Evolutionary conservation across 1,284 basidiomycete species (phyloP).

Genomic region (Ganoderma boninense): DNA sequence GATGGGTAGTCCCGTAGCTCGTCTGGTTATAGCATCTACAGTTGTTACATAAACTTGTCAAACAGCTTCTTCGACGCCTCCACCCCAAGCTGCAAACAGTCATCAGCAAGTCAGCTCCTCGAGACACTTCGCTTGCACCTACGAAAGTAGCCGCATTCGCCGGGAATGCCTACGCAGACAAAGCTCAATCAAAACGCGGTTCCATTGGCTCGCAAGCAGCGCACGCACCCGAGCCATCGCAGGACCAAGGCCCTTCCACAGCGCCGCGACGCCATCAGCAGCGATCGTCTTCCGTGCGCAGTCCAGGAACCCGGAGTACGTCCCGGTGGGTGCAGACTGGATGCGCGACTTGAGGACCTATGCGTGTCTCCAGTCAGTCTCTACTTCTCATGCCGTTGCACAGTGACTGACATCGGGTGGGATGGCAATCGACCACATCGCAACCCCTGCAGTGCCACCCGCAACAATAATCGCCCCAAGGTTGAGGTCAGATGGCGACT

Average conservation of each 20-base stretch:
- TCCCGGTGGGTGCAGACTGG: conserved; percentile 96
- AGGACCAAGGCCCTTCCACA: conserved; percentile 98
- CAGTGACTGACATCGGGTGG: conserved; percentile 84
- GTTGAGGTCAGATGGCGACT: conserved; percentile 84
- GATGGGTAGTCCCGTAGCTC: not conserved
- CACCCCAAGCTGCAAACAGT: conserved; percentile 37
- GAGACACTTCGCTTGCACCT: conserved; percentile 61
- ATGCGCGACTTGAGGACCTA: conserved; percentile 96
- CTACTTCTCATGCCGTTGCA: not conserved
- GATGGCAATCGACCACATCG: conserved; percentile 97
- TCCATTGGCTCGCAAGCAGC: not conserved
- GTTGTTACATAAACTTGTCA: conserved; percentile 36
- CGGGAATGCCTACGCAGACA: conserved; percentile 76
- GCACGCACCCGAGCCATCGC: conserved; percentile 90
- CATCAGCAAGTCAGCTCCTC: conserved; percentile 4
- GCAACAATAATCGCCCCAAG: conserved; percentile 90
- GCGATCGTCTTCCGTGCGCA: conserved; percentile 94
- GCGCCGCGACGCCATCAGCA: conserved; percentile 86
- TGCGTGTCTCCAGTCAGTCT: conserved; percentile 22
- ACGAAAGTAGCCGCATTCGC: conserved; percentile 97
- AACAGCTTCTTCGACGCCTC: conserved; percentile 42
- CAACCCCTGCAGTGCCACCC: conserved; percentile 94
- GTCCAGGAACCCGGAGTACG: conserved; percentile 94
- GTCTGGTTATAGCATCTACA: not conserved
- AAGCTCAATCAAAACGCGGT: not conserved